Percentiles rank a stretch among this genome's conserved stretches.
These are phyloP conservation scores for Suillus alpinus DNA, from an alignment of 768 basidiomycete genomes.

Conservation along the genomic window DNA sequence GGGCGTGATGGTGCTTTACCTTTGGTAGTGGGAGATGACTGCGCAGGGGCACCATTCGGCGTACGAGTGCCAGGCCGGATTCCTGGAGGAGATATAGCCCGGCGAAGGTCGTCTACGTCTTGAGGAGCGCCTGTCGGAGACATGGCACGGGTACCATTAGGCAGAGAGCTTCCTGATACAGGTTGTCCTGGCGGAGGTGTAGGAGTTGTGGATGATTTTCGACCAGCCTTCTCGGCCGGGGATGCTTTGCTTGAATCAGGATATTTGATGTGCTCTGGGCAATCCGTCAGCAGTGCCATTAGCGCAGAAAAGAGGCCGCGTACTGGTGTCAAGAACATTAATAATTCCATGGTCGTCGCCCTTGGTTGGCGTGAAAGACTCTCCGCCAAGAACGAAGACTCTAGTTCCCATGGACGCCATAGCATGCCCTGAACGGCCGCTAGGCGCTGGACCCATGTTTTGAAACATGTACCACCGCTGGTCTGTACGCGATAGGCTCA, in stretches of 20 bases:
- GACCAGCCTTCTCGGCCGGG: constrained; percentile 25
- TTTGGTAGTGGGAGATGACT: constrained; percentile 30
- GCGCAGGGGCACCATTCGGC: constrained; percentile 26
- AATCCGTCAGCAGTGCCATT: constrained; percentile 5
- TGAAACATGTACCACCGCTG: constrained; percentile 99
- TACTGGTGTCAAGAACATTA: constrained; percentile 95
- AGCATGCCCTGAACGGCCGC: constrained; percentile 93
- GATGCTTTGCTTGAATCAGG: constrained; percentile 59
- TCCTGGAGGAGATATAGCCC: constrained; percentile 63
- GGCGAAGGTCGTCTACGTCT: constrained; percentile 58
- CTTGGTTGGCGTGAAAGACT: constrained; percentile 72
- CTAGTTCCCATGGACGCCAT: constrained; percentile 90
- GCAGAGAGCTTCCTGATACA: constrained; percentile 25
- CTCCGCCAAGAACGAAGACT: constrained; percentile 93
- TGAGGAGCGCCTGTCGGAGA: constrained; percentile 53
- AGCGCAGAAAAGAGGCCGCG: constrained; percentile 30
- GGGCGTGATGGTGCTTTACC: constrained; percentile 53
- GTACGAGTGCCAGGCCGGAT: constrained; percentile 39
- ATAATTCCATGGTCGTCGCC: constrained; percentile 78
- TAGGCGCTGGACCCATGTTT: constrained; percentile 97
- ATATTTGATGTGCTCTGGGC: constrained; percentile 87
- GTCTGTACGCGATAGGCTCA: constrained; percentile 47
- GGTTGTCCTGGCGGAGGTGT: constrained; percentile 32
- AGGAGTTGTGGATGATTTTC: constrained; percentile 46
- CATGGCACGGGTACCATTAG: constrained; percentile 52